These are phyloP conservation scores for Candida nonsorbophila DNA, from an alignment of 805 yeast species.

Conservation along the genomic window DNA sequence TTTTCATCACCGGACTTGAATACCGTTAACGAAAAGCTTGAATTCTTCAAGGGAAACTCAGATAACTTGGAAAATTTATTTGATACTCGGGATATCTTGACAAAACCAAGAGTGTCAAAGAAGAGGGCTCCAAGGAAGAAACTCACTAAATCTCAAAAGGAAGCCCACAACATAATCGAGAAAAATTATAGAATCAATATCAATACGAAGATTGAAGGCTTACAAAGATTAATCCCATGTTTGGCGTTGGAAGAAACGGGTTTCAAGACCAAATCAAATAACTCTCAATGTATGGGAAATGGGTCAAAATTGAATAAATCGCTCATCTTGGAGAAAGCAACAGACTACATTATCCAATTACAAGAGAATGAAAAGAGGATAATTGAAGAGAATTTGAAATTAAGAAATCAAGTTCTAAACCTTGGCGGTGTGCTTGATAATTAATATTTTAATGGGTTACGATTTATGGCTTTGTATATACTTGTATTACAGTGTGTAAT, in stretches of 20 bases:
- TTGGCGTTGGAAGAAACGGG: slow-evolving; percentile 59
- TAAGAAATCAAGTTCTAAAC: slow-evolving; percentile 4
- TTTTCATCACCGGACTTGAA: too few relatives aligned
- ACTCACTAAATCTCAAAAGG: slow-evolving; percentile 54
- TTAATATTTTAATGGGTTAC: too few relatives aligned
- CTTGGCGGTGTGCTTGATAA: slow-evolving; percentile 1
- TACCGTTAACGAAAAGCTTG: too few relatives aligned
- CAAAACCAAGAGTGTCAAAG: slow-evolving; percentile 8
- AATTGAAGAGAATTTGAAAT: slow-evolving; percentile 4
- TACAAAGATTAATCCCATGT: slow-evolving; percentile 66
- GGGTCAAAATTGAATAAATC: slow-evolving; percentile 50
- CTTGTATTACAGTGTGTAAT: too few relatives aligned
- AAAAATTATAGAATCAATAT: slow-evolving; percentile 67
- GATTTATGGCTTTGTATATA: too few relatives aligned
- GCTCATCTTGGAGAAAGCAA: slow-evolving; percentile 65
- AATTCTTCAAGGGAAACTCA: too few relatives aligned
- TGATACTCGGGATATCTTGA: slow-evolving; percentile 23
- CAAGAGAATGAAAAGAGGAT: slow-evolving; percentile 41
- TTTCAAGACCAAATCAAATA: slow-evolving; percentile 37
- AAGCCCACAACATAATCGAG: slow-evolving; percentile 70
- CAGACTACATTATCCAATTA: slow-evolving; percentile 50
- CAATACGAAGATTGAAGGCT: slow-evolving; percentile 63
- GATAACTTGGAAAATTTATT: slow-evolving; percentile 21
- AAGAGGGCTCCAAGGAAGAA: slow-evolving; percentile 51
- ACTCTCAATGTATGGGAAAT: not conserved